phyloP scores from a whole-genome alignment of 768 basidiomycete genomes.

The Fistulinella prunicolor region DNA sequence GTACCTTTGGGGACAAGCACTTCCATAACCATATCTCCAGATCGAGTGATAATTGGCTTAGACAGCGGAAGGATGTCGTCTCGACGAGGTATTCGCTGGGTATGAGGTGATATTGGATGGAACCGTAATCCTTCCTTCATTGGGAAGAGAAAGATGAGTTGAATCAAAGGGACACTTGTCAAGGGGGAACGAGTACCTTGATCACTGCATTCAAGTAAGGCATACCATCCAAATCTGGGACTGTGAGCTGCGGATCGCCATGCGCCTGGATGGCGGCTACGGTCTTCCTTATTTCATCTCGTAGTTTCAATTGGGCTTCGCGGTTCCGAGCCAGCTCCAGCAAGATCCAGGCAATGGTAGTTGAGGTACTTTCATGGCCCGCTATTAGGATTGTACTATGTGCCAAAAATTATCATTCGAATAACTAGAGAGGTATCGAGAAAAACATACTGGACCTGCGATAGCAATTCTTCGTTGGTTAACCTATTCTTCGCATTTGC shows the following conservation, averaged over 20 bases:
- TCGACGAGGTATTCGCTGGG: constrained; percentile 43
- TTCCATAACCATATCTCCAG: constrained; percentile 41
- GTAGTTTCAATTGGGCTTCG: constrained; percentile 54
- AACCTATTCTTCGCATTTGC: constrained; percentile 23
- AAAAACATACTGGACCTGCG: constrained; percentile 24
- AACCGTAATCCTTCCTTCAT: constrained; percentile 44
- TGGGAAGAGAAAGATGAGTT: not conserved
- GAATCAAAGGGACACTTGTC: not conserved
- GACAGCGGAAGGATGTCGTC: constrained; percentile 64
- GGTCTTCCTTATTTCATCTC: constrained; percentile 29
- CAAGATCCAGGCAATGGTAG: constrained; percentile 54
- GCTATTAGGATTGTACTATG: constrained; percentile 29
- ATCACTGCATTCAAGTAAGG: constrained; percentile 40
- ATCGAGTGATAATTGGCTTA: constrained; percentile 43
- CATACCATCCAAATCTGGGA: constrained; percentile 48
- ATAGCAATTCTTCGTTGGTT: constrained; percentile 14
- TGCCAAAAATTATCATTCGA: too few relatives aligned
- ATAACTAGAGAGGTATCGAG: too few relatives aligned
- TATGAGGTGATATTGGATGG: constrained; percentile 46
- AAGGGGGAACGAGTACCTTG: constrained; percentile 18
- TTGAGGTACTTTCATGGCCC: constrained; percentile 60
- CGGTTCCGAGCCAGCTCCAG: constrained; percentile 58
- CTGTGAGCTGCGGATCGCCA: not conserved
- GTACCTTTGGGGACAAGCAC: constrained; percentile 50
- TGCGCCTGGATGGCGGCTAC: not conserved